Evolutionary conservation across 106 monocot species (phyloP).

Genomic region (Narthecium ossifragum): DNA sequence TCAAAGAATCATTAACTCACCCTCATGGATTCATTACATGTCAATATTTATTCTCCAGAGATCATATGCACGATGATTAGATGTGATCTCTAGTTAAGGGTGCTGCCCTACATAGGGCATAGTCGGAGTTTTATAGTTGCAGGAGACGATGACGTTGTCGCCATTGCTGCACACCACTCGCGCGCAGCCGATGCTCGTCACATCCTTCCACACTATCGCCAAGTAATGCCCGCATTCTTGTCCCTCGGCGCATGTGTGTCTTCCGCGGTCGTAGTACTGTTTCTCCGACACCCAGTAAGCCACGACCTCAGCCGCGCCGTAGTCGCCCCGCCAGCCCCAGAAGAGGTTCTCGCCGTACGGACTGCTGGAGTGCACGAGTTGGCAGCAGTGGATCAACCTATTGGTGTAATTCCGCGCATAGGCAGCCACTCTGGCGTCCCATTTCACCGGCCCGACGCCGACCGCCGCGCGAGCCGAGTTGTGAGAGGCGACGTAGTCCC

Average conservation of each 20-base stretch:
- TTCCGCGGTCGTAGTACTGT: constrained; percentile 17
- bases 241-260: constrained; percentile 16
- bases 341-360: constrained; percentile 27
- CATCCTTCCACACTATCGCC: background rate
- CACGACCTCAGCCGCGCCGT: constrained; percentile 14
- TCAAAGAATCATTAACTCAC: background rate
- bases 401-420: constrained; percentile 32
- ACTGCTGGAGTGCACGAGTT: constrained; percentile 21
- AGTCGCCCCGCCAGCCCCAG: constrained; percentile 11
- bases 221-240: constrained; percentile 15
- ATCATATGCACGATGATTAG: background rate
- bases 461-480: constrained; percentile 13
- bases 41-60: background rate
- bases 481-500: constrained; percentile 23
- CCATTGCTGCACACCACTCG: background rate
- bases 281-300: constrained; percentile 24
- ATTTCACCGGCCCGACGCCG: constrained; percentile 17
- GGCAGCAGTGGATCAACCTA: constrained; percentile 14
- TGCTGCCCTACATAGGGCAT: background rate
- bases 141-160: background rate
- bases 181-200: constrained; percentile 5
- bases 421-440: constrained; percentile 18
- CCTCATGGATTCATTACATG: background rate
- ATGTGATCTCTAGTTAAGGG: background rate
- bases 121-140: constrained; percentile 1